Evolutionary conservation across 2,329 filamentous ascomycete genomes (phyloP), one percentile per base, ranked within the genome.

Genomic region (Epichloe sibirici): DNA sequence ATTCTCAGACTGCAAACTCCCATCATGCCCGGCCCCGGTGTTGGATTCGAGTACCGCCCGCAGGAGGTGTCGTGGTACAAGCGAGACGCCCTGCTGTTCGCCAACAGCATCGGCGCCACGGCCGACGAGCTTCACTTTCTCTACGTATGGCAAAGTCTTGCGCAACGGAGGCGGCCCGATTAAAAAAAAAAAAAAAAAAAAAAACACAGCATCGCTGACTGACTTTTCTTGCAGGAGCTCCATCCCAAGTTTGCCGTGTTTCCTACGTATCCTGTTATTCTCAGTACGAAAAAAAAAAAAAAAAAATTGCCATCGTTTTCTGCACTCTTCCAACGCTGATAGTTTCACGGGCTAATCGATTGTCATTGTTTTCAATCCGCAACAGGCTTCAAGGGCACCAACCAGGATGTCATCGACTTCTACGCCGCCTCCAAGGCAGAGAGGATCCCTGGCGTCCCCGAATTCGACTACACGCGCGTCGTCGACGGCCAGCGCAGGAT

Each of bases 41-140:
- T 74, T 65, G 88, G 89, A 62, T 90, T 90, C 70, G 81, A 93
- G 69, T 95, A 86, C 67, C 88, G 88, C 53, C 69, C 79, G 47
- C 74, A 81, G 63, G 79, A 85, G 64, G 88, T 95, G 11, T 79
- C 84, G 61, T 96, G 90, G 90, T 70, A 88, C 62, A 90, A 90
- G 78, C 82, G 90, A 59, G 90, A 96, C 74, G 81, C 84, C 38
- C 76, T 96, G 56, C 82, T 97, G 56, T 96, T 96, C 68, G 90
- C 90, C 61, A 85, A 86, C 69, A 91, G 85, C 71, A 91, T 96
- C 66, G 90, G 90, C 53, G 83, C 78, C 65, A 91, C 81, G 12
- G 77, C 78, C n/a, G 83, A 95, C 61, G 90, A 96, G 75, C 81
- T 95, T 63, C 89, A 95, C 66, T 95, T 91, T 66, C 83, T 95